phyloP scores from a whole-genome alignment of 2,329 filamentous ascomycete species.

The Trichoderma pleuroti region DNA sequence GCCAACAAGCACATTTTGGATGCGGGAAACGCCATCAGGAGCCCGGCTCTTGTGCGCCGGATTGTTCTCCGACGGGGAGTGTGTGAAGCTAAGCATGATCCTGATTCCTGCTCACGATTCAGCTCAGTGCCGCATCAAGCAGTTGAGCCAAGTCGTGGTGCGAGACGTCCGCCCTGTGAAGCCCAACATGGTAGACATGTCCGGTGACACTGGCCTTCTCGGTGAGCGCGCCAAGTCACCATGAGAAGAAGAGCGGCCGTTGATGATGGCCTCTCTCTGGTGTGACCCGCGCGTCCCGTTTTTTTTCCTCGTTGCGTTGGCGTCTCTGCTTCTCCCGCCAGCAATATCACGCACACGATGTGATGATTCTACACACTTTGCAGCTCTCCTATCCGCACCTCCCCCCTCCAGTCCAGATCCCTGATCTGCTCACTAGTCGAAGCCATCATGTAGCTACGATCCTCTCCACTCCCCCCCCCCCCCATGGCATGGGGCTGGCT shows the following conservation, averaged over 20 bases:
- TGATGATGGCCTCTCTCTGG: conserved; percentile 11
- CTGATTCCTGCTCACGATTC: background rate
- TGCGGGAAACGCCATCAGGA: conserved; percentile 1
- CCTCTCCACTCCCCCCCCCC: conserved; percentile 5
- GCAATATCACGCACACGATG: conserved; percentile 14
- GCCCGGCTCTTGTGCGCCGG: background rate
- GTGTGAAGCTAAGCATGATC: background rate
- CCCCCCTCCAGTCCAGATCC: background rate
- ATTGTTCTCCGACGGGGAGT: background rate
- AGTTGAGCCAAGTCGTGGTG: too few species aligned
- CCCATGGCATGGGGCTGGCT: background rate
- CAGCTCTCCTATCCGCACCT: background rate
- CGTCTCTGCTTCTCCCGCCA: background rate
- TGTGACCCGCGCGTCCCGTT: conserved; percentile 19
- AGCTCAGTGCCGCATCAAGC: background rate
- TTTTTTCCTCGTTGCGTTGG: conserved; percentile 9
- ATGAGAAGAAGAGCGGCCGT: conserved; percentile 5
- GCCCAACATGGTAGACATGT: background rate
- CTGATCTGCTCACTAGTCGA: conserved; percentile 1
- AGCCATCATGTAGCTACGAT: conserved; percentile 3
- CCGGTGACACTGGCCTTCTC: conserved; percentile 2
- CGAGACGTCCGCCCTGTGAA: background rate
- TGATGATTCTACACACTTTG: background rate
- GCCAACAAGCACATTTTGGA: conserved; percentile 23
- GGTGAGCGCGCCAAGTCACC: conserved; percentile 9